A percentile compares a stretch with the other conserved stretches of the same genome.
phyloP scores from a whole-genome alignment of 1,284 basidiomycete species.

The Sporisorium scitamineum region DNA sequence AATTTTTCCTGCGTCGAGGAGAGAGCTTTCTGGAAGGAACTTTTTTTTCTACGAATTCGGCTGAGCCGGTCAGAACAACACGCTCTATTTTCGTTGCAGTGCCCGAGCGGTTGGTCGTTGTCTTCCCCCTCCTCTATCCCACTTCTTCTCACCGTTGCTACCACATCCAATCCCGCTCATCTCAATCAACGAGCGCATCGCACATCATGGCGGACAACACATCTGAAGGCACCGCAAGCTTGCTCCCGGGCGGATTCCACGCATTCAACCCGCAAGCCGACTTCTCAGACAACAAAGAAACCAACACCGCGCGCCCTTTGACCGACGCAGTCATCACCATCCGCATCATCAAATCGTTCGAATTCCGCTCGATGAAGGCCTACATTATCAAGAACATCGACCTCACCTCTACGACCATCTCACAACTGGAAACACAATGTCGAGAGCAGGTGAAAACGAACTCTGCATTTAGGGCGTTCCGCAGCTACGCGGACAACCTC shows the following conservation, averaged over 20 bases:
- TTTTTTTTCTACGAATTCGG: background rate
- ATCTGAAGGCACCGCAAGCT: background rate
- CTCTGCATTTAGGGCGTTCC: conserved; percentile 59
- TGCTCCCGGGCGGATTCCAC: conserved; percentile 49
- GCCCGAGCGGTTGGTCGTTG: background rate
- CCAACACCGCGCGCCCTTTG: conserved; percentile 77
- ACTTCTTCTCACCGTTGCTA: background rate
- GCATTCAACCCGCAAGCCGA: conserved; percentile 56
- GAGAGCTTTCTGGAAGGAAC: conserved; percentile 32
- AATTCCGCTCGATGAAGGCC: conserved; percentile 88
- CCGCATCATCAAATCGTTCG: conserved; percentile 94
- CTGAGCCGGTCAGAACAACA: background rate
- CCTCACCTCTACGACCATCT: conserved; percentile 81
- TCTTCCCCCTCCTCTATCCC: background rate
- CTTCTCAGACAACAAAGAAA: conserved; percentile 74
- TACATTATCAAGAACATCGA: conserved; percentile 86
- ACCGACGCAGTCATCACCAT: conserved; percentile 86
- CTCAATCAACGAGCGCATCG: no score
- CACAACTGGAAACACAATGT: conserved; percentile 79
- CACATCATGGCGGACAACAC: conserved; percentile 13
- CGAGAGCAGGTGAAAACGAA: conserved; percentile 70
- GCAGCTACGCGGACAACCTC: conserved; percentile 45
- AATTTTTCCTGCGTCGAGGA: background rate
- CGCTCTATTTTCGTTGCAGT: background rate
- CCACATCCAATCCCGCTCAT: no score